Base-by-base conservation (phyloP, 768 basidiomycete species). In the Rhodotorula paludigena region DNA sequence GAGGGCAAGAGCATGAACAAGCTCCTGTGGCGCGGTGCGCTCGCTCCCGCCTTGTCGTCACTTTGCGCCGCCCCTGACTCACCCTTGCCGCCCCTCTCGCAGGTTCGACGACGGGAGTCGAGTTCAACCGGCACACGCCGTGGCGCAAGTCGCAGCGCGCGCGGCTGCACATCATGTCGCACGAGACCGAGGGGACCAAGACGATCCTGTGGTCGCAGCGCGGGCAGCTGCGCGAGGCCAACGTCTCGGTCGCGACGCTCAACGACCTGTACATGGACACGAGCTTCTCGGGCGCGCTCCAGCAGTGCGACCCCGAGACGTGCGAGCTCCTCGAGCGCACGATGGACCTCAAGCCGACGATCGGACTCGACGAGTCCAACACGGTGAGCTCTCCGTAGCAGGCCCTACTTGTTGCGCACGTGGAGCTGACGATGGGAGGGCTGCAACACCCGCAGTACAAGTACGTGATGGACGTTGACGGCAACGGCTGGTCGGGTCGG, bases 1-100 rank as follows among this genome's bases (percentile, higher is more conserved):
- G 77, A 77, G 35, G 73, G 76, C 6, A 81, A 81, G 75, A 76
- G 76, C 5, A 64, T 77, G 54, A 75, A 78, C 69, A 72, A 78
- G 63, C 56, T 80, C 18, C 78, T 81, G 39, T 81, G 80, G 80
- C 73, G 80, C 47, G 80, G 80, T 72, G n/a, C 28, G 63, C n/a
- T n/a, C n/a, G n/a, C n/a, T 55, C 25, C 21, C 25, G 9, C 21
- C 11, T 36, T n/a, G 16, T 44, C 33, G 1, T 52, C 39, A 0
- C 6, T 28, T 25, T 36, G 18, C 48, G 11, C 25, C 38, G 12
- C 16, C 21, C 5, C 33, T 28, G 44, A 36, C 38, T 41, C 49
- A 20, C 28, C 39, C 23, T 14, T 45, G 16, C 14, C 30, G 20
- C 15, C 58, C 20, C 23, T 2, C 18, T 6, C 33, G 11, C 54